These are phyloP conservation scores for Umbellularia californica DNA, from an alignment of 164 flowering plant genomes.

Conservation along the genomic window DNA sequence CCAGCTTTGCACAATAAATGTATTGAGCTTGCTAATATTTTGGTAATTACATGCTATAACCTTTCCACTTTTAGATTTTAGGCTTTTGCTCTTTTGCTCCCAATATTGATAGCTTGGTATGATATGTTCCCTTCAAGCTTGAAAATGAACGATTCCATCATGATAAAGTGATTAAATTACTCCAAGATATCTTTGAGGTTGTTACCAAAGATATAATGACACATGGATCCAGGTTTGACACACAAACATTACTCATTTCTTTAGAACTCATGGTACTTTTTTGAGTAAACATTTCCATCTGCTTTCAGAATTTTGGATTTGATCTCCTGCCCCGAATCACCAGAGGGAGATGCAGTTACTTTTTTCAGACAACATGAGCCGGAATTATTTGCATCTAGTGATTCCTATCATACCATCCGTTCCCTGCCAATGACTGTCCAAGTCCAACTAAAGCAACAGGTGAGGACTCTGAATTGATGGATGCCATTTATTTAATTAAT, in stretches of 20 bases:
- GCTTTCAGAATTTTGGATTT: constrained; percentile 49
- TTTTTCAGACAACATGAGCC: constrained; percentile 35
- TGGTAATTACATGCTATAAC: constrained; percentile 41
- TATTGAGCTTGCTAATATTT: constrained; percentile 53
- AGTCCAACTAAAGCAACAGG: constrained; percentile 57
- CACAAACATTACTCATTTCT: background rate
- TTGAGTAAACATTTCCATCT: background rate
- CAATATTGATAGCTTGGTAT: background rate
- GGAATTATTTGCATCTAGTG: constrained; percentile 49
- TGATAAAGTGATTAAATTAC: constrained; percentile 52
- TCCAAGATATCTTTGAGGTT: constrained; percentile 84
- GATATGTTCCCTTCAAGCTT: constrained; percentile 29
- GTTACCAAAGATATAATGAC: constrained; percentile 69
- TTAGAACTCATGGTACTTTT: background rate
- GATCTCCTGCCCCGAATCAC: constrained; percentile 32
- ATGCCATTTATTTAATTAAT: background rate
- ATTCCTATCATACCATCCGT: constrained; percentile 32
- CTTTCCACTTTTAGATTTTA: background rate
- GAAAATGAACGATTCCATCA: constrained; percentile 52
- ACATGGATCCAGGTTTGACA: constrained; percentile 57
- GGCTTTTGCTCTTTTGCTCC: constrained; percentile 1
- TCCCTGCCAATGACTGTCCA: constrained; percentile 54
- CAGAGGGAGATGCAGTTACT: constrained; percentile 22
- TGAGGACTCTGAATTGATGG: constrained; percentile 12
- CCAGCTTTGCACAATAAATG: constrained; percentile 53